Conservation (phyloP, 805 yeast genomes). For the Yarrowia sp. region DNA sequence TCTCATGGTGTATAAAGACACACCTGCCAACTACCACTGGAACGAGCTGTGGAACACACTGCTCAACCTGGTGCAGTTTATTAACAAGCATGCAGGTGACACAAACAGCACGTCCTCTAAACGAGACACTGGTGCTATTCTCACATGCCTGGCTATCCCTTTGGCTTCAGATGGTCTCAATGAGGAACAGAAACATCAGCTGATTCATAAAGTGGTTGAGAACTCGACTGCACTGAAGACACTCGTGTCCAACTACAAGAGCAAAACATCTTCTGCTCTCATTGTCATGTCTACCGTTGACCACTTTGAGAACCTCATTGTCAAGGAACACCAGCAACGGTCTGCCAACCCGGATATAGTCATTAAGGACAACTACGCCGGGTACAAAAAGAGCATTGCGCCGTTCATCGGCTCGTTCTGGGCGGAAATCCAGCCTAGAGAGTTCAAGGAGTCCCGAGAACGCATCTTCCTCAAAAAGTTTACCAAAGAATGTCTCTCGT, state of each 20-base stretch:
- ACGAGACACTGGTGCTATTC: conserved; percentile 32
- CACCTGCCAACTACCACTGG: conserved; percentile 40
- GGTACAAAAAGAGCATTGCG: conserved; percentile 9
- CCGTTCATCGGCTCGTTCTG: conserved; percentile 20
- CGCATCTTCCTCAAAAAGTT: conserved; percentile 33
- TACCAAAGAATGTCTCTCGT: conserved; percentile 27
- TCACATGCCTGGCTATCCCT: conserved; percentile 23
- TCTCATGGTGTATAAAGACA: background rate
- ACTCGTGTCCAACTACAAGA: conserved; percentile 20
- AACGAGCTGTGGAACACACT: conserved; percentile 41
- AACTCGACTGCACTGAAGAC: conserved; percentile 9
- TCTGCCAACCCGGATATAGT: conserved; percentile 31
- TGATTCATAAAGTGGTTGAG: conserved; percentile 20
- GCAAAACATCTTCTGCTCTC: conserved; percentile 24
- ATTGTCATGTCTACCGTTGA: conserved; percentile 32
- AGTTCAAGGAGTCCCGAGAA: conserved; percentile 33
- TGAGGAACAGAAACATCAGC: background rate
- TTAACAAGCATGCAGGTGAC: conserved; percentile 31
- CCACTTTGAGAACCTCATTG: conserved; percentile 36
- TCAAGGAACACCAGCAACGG: conserved; percentile 35
- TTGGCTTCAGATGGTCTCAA: conserved; percentile 1
- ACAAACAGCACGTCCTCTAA: conserved; percentile 29
- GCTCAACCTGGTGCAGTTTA: conserved; percentile 35
- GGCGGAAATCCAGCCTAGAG: conserved; percentile 21
- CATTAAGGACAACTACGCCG: background rate